Conservation (phyloP, 148 eudicot species). For the Chenopodium quinoa region DNA sequence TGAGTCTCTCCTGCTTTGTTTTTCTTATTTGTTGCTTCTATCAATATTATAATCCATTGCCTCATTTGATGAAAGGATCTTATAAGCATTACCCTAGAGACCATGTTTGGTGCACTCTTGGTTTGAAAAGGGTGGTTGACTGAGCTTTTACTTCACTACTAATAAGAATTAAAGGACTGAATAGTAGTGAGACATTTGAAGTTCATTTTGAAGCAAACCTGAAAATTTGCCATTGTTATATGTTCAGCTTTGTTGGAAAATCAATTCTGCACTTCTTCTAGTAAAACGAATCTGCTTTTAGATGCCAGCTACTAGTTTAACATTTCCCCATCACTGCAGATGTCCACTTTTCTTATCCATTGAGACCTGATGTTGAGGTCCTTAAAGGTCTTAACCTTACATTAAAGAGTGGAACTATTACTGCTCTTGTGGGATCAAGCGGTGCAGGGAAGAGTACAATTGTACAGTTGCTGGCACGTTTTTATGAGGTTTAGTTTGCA, state of each 20-base stretch:
- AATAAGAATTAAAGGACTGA: neutral
- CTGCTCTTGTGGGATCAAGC: slow-evolving; percentile 97
- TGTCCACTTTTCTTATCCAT: slow-evolving; percentile 89
- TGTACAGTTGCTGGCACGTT: slow-evolving; percentile 93
- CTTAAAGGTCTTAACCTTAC: slow-evolving; percentile 70
- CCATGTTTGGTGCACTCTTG: neutral
- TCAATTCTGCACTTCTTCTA: neutral
- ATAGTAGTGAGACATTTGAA: neutral
- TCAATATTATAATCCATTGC: neutral
- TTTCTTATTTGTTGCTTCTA: neutral
- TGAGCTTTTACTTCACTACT: neutral
- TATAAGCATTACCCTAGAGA: neutral
- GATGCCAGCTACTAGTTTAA: slow-evolving; percentile 9
- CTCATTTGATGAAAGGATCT: neutral
- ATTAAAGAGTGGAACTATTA: slow-evolving; percentile 75
- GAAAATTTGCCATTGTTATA: neutral
- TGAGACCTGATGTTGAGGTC: slow-evolving; percentile 86
- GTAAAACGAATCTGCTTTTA: neutral
- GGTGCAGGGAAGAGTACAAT: slow-evolving; percentile 98
- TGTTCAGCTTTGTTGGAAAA: neutral
- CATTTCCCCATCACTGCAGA: slow-evolving; percentile 42
- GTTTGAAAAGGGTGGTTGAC: neutral
- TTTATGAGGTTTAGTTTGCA: slow-evolving; percentile 67
- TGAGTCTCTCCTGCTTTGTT: neutral
- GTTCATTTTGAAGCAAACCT: neutral